A percentile compares a stretch with the other conserved stretches of the same genome.
phyloP scores from a whole-genome alignment of 768 basidiomycete species.

The Lyophyllum decastes region DNA sequence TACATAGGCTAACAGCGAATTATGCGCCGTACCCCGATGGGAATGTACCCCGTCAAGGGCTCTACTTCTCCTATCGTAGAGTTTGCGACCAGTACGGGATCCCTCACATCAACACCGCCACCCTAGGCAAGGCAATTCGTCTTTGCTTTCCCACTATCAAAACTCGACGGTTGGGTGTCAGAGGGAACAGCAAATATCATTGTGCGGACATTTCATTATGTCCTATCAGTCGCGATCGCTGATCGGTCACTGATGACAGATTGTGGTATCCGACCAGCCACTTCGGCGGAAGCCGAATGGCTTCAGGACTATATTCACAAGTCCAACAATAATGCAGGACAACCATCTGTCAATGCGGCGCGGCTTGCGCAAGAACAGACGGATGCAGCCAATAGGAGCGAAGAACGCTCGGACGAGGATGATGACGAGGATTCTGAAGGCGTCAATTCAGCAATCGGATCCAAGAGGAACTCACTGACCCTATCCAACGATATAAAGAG shows the following conservation, averaged over 20 bases:
- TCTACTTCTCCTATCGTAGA: constrained; percentile 90
- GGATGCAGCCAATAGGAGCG: constrained; percentile 58
- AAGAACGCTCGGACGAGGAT: constrained; percentile 80
- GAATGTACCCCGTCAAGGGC: constrained; percentile 90
- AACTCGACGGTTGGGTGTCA: constrained; percentile 87
- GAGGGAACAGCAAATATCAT: constrained; percentile 97
- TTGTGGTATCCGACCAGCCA: constrained; percentile 92
- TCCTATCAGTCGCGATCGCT: constrained; percentile 33
- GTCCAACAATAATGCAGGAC: constrained; percentile 83
- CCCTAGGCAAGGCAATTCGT: constrained; percentile 91
- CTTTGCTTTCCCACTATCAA: constrained; percentile 94
- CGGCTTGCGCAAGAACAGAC: constrained; percentile 70
- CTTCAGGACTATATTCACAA: constrained; percentile 90
- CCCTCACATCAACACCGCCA: constrained; percentile 94
- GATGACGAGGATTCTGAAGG: constrained; percentile 87
- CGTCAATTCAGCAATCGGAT: constrained; percentile 56
- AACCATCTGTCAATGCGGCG: constrained; percentile 73
- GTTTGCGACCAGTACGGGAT: constrained; percentile 93
- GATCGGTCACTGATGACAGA: constrained; percentile 50
- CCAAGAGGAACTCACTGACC: constrained; percentile 75
- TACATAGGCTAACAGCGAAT: constrained; percentile 77
- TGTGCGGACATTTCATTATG: constrained; percentile 54
- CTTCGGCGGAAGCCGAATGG: constrained; percentile 88
- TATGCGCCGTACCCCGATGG: constrained; percentile 92
- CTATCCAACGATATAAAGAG: constrained; percentile 67